Percentiles rank a stretch among this genome's conserved stretches.
phyloP scores from a whole-genome alignment of 179 eudicot species.

The Silene noctiflora region DNA sequence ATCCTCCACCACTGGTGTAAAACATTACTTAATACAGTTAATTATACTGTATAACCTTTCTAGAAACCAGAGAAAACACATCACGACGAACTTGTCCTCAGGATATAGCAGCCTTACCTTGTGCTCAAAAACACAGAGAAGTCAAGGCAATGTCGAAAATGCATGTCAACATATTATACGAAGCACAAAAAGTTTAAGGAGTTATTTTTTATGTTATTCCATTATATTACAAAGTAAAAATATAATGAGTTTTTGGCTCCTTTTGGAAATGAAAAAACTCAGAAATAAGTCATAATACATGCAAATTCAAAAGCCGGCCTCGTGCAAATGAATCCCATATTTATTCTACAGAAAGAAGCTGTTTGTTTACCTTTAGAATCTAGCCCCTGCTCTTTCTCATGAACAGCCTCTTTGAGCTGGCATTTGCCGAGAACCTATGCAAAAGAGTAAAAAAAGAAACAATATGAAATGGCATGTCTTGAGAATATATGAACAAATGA shows the following conservation, averaged over 20 bases:
- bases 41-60: not conserved
- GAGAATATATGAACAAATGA: not conserved
- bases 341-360: not conserved
- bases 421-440: constrained; percentile 33
- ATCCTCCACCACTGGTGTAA: constrained; percentile 56
- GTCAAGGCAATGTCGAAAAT: not conserved
- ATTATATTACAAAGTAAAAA: not conserved
- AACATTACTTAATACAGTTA: constrained; percentile 5
- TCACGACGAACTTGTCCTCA: not conserved
- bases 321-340: not conserved
- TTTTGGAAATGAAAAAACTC: not conserved
- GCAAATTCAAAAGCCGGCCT: not conserved
- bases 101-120: not conserved
- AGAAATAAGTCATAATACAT: not conserved
- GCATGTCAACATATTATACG: not conserved
- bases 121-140: not conserved
- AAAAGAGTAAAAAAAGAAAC: not conserved
- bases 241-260: not conserved
- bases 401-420: constrained; percentile 50
- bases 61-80: not conserved
- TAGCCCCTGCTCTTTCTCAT: constrained; percentile 45
- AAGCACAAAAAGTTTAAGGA: not conserved
- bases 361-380: constrained; percentile 41
- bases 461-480: not conserved
- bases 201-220: not conserved